Percentiles rank a stretch among this genome's conserved stretches.
Evolutionary conservation across 352 stramenopile genomes (phyloP).

Genomic region (Phytophthora melonis): DNA sequence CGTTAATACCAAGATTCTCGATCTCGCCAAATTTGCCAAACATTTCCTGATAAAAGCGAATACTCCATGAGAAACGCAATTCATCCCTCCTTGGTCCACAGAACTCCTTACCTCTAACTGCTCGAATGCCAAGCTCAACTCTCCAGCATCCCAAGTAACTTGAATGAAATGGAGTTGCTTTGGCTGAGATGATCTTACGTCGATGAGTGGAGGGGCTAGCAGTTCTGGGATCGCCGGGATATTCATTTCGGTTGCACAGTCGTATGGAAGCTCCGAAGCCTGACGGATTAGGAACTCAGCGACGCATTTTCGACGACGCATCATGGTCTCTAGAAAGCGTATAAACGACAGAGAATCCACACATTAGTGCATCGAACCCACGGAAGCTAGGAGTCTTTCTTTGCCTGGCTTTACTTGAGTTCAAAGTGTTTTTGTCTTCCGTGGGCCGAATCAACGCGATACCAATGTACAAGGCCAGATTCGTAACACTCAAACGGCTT

Average conservation of each 20-base stretch:
- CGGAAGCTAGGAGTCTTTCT: background rate
- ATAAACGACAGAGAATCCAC: background rate
- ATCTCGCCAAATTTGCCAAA: conserved; percentile 43
- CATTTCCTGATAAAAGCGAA: conserved; percentile 28
- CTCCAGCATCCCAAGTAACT: conserved; percentile 43
- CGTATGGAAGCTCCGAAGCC: conserved; percentile 50
- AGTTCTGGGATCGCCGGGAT: conserved; percentile 42
- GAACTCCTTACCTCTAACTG: conserved; percentile 35
- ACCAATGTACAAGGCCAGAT: conserved; percentile 51
- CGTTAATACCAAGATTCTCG: conserved; percentile 37
- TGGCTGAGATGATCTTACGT: background rate
- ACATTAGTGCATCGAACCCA: background rate
- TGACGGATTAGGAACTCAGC: conserved; percentile 64
- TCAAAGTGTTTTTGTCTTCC: conserved; percentile 35
- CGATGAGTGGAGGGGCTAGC: background rate
- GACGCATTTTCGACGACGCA: conserved; percentile 48
- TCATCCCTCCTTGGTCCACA: background rate
- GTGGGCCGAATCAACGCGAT: conserved; percentile 52
- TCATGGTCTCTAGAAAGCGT: conserved; percentile 25
- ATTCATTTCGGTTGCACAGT: conserved; percentile 49
- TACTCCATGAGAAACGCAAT: background rate
- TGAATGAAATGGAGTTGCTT: conserved; percentile 49
- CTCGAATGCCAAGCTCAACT: conserved; percentile 27
- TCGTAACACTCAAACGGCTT: conserved; percentile 53
- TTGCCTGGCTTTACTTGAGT: conserved; percentile 40